A percentile compares a stretch with the other conserved stretches of the same genome.
Conservation (phyloP, 495 filamentous ascomycete genomes). For the Podospora anserina region DNA sequence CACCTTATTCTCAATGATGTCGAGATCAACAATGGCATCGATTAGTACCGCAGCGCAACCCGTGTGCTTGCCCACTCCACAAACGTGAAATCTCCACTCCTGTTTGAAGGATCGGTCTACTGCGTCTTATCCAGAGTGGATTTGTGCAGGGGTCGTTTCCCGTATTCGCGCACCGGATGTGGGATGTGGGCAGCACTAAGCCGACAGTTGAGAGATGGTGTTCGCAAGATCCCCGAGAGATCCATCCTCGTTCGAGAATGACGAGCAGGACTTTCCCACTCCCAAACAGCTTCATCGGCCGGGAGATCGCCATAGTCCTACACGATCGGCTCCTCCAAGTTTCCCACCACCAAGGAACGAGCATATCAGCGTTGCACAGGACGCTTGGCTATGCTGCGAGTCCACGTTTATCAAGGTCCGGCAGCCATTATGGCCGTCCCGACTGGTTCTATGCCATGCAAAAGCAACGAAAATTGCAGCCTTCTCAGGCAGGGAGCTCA, state of each 20-base stretch:
- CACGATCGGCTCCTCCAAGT: background rate
- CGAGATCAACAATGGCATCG: background rate
- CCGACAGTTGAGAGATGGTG: background rate
- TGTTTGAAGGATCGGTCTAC: background rate
- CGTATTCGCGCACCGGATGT: background rate
- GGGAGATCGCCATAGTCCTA: background rate
- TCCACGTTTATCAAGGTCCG: background rate
- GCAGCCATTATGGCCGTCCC: background rate
- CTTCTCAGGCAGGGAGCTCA: background rate
- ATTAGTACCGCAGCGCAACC: background rate
- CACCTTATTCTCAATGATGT: background rate
- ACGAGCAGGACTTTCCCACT: background rate
- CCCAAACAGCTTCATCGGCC: background rate
- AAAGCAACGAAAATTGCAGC: slow-evolving; percentile 2
- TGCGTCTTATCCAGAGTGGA: background rate
- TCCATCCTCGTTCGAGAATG: background rate
- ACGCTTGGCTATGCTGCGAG: background rate
- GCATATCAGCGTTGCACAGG: background rate
- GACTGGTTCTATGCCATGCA: background rate
- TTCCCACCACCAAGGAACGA: background rate
- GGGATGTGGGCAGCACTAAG: background rate
- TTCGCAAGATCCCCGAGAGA: background rate
- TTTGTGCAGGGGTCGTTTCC: background rate
- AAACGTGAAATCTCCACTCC: background rate
- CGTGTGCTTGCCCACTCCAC: background rate